Evolutionary conservation across 306 rosid species (phyloP), one percentile per base, ranked within the genome.

Genomic region (Prunus kanzakura): DNA sequence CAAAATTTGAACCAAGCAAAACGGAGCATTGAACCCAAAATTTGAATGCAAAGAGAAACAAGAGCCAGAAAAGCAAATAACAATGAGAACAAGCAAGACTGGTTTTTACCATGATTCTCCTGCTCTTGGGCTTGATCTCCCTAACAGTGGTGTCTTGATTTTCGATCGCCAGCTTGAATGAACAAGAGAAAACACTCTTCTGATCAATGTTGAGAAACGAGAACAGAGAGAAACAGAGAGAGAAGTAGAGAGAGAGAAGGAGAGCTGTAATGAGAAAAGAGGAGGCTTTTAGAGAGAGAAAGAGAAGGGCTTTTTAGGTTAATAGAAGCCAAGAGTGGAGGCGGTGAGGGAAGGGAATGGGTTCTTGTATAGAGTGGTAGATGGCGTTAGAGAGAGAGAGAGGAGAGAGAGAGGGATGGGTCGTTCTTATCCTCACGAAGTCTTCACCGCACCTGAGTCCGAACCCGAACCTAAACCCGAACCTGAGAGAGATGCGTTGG

Each of bases 371-470:
- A 84, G 85, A 82, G 92, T 87, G 91, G 91, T 86, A 76, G 87
- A 89, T 82, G 88, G 89, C 35, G 85, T 76, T 81, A 71, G 73
- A 79, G 81, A 83, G 82, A 82, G 67, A 78, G 15, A 62, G 71
- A 78, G 78, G 81, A 82, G 83, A 75, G 70, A 70, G 41, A 71
- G 58, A 3, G 64, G 11, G 35, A 54, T 29, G 79, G 83, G 87
- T 83, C 93, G 96, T 92, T 87, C 98, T 96, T 96, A 96, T 96
- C 98, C 90, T 58, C 83, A 78, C 84, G 75, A 92, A 91, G 97
- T 92, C 96, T 64, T 75, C 90, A 74, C 73, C 76, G 78, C 75
- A 15, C 49, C 83, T 23, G 38, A 12, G 29, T 32, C 58, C 74
- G 76, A 47, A 69, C 85, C 91, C 75, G 14, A 79, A 30, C 62